Evolutionary conservation across 2,329 filamentous ascomycete species (phyloP).

Genomic region (Fonsecaea nubica): DNA sequence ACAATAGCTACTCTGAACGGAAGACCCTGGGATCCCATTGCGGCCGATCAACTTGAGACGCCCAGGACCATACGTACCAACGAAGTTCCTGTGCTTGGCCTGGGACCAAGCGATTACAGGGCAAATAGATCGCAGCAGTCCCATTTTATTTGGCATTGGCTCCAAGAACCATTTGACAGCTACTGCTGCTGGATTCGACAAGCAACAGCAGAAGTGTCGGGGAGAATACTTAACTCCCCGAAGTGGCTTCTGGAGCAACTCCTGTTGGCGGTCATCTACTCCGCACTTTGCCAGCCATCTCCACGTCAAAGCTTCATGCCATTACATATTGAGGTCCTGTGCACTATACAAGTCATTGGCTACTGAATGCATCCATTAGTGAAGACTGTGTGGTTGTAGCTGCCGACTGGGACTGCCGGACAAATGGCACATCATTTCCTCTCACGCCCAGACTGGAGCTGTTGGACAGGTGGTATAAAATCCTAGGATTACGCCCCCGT

Average conservation of each 20-base stretch:
- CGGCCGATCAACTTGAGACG: background rate
- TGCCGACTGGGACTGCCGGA: background rate
- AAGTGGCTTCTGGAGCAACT: background rate
- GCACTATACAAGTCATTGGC: background rate
- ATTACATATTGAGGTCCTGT: background rate
- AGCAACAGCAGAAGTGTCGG: background rate
- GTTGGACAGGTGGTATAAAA: background rate
- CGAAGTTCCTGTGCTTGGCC: background rate
- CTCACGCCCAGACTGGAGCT: background rate
- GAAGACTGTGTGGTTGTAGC: background rate
- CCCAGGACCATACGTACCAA: background rate
- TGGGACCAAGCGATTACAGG: background rate
- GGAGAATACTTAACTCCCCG: background rate
- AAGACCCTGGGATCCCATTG: background rate
- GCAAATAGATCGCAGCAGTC: background rate
- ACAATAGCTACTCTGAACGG: slow-evolving; percentile 46
- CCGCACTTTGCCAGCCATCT: background rate
- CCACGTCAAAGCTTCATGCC: background rate
- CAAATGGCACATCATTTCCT: background rate
- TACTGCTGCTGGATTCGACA: background rate
- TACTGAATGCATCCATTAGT: background rate
- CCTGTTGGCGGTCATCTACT: background rate
- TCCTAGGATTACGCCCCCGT: background rate
- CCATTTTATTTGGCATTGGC: background rate
- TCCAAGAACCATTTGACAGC: background rate